Evolutionary conservation across 306 rosid genomes (phyloP).

Genomic region (Casuarina glauca): DNA sequence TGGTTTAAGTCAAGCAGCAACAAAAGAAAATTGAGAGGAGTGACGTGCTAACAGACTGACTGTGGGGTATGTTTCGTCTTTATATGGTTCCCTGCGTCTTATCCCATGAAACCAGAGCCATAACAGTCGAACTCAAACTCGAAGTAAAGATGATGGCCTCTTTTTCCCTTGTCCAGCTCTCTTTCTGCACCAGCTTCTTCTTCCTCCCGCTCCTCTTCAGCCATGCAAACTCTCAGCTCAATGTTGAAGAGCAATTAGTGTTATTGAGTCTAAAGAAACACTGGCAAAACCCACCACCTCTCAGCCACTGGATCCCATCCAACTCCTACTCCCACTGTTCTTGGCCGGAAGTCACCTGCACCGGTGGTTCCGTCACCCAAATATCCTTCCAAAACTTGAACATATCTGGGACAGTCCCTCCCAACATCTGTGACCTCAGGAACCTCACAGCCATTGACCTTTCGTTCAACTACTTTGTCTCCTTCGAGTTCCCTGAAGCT

Average conservation of each 20-base stretch:
- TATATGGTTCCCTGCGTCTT: no score
- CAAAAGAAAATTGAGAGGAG: no score
- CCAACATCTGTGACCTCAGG: constrained; percentile 62
- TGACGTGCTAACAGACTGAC: no score
- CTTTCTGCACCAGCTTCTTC: constrained; percentile 22
- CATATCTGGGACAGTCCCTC: constrained; percentile 42
- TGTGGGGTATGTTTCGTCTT: no score
- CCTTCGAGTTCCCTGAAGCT: constrained; percentile 53
- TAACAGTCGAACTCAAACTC: constrained; percentile 1
- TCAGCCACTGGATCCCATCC: constrained; percentile 50
- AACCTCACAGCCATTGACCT: constrained; percentile 58
- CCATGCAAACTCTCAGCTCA: constrained; percentile 43
- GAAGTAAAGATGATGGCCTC: constrained; percentile 26
- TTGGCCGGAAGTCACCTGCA: constrained; percentile 62
- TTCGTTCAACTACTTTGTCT: constrained; percentile 23
- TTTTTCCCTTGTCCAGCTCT: constrained; percentile 3
- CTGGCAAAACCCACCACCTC: constrained; percentile 37
- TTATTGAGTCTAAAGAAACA: constrained; percentile 43
- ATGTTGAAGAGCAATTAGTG: constrained; percentile 45
- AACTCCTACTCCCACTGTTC: constrained; percentile 44
- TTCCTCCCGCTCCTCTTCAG: constrained; percentile 14
- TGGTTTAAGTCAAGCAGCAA: no score
- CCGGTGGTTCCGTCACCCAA: constrained; percentile 39
- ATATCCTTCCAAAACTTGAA: not conserved
- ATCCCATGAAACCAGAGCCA: not conserved